Evolutionary conservation across 1,139 yeast species (phyloP).

Genomic region (Candida mesenterica): DNA sequence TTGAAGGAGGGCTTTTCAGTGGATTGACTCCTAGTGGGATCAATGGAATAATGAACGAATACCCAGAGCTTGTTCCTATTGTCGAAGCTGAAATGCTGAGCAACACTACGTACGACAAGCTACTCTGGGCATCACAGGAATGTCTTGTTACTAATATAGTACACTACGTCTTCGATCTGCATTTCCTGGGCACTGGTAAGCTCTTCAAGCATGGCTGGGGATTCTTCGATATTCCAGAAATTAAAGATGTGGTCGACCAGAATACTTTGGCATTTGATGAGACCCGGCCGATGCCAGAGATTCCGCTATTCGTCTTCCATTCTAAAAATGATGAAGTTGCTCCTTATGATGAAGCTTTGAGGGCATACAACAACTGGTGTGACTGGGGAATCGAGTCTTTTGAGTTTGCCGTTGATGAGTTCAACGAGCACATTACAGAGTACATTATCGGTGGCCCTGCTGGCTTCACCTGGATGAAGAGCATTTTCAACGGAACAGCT

Average conservation of each 20-base stretch:
- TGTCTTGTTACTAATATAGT: conserved; percentile 8
- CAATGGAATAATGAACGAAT: conserved; percentile 27
- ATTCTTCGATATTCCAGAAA: conserved; percentile 15
- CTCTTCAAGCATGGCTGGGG: conserved; percentile 18
- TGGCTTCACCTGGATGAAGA: conserved; percentile 17
- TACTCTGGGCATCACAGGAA: conserved; percentile 4
- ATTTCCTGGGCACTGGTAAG: conserved; percentile 14
- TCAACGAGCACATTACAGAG: conserved; percentile 14
- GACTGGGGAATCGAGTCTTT: conserved; percentile 19
- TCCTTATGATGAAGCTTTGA: conserved; percentile 24
- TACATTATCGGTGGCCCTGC: conserved; percentile 18
- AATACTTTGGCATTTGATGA: conserved; percentile 23
- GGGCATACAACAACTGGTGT: conserved; percentile 33
- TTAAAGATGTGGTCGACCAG: conserved; percentile 15
- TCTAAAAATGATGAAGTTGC: conserved; percentile 30
- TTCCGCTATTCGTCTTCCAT: conserved; percentile 36
- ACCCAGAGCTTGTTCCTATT: conserved; percentile 17
- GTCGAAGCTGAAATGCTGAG: conserved; percentile 1
- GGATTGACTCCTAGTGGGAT: conserved; percentile 27
- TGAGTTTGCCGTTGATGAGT: conserved; percentile 8
- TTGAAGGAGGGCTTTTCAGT: conserved; percentile 24
- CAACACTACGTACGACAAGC: conserved; percentile 2
- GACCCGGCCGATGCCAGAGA: conserved; percentile 23
- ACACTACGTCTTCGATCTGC: conserved; percentile 12
- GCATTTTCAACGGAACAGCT: conserved; percentile 18